These are phyloP conservation scores for Pythium aquatile DNA, from an alignment of 352 stramenopile species.

Conservation along the genomic window DNA sequence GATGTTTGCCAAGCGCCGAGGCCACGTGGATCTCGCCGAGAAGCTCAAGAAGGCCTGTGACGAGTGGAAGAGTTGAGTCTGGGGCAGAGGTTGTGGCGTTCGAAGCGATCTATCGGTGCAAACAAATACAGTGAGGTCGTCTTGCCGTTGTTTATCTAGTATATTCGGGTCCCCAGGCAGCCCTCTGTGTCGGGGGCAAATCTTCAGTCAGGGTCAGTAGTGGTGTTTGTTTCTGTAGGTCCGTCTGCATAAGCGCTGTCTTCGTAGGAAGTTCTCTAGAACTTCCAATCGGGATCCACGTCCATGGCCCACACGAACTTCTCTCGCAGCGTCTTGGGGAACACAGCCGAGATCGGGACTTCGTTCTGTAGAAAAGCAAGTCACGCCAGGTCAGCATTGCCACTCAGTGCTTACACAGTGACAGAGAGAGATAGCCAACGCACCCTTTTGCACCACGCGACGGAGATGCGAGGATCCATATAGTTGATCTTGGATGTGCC, in stretches of 20 bases:
- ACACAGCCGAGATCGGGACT: conserved; percentile 98
- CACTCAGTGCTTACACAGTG: too few species aligned
- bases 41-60: conserved; percentile 66
- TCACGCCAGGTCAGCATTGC: too few species aligned
- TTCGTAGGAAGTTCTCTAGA: conserved; percentile 48
- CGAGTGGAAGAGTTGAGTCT: conserved; percentile 43
- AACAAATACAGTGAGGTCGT: neutral
- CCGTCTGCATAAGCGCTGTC: neutral
- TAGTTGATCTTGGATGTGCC: conserved; percentile 99
- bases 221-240: neutral
- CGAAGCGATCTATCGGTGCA: neutral
- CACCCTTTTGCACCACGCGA: conserved; percentile 99
- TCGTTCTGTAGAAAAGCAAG: conserved; percentile 61
- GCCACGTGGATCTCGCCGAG: conserved; percentile 64
- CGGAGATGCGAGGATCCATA: conserved; percentile 99
- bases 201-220: neutral
- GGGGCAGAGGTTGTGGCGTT: neutral
- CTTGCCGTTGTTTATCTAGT: conserved; percentile 2
- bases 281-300: conserved; percentile 95
- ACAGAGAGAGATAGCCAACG: conserved; percentile 36
- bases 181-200: conserved; percentile 3
- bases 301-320: conserved; percentile 99
- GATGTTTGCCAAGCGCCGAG: conserved; percentile 67
- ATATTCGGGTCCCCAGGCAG: neutral
- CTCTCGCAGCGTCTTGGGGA: conserved; percentile 97